Conservation (phyloP, 2,329 filamentous ascomycete species). For the Akanthomyces muscarius region DNA sequence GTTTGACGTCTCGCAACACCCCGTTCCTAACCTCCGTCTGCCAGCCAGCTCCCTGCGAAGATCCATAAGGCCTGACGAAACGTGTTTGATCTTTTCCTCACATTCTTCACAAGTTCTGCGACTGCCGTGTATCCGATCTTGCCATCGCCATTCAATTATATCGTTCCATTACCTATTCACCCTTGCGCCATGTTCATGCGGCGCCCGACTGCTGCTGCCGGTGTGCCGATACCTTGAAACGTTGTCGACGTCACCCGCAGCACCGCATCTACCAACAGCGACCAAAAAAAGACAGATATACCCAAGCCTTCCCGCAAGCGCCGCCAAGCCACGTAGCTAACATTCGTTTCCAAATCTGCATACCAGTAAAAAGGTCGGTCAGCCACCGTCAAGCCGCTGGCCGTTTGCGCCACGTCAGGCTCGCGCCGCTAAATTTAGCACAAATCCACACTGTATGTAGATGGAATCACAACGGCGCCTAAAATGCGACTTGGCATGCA, state of each 20-base stretch:
- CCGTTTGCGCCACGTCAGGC: background rate
- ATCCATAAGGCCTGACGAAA: background rate
- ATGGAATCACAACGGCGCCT: background rate
- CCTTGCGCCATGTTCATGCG: background rate
- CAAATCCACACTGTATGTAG: background rate
- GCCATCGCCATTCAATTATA: background rate
- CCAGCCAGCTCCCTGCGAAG: background rate
- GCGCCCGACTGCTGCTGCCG: background rate
- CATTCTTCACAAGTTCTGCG: background rate
- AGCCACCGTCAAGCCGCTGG: background rate
- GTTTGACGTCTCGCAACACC: slow-evolving; percentile 9
- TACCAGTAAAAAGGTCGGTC: background rate
- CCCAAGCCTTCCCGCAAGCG: background rate
- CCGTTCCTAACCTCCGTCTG: background rate
- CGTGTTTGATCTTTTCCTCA: slow-evolving; percentile 8
- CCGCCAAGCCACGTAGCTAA: background rate
- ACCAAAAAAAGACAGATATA: background rate
- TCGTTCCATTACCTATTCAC: background rate
- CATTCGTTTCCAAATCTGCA: background rate
- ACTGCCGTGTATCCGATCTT: slow-evolving; percentile 14
- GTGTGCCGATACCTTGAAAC: background rate
- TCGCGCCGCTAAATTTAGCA: slow-evolving; percentile 2
- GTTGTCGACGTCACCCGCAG: background rate
- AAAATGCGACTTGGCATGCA: background rate
- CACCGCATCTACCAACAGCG: background rate